Evolutionary conservation across 177 flowering plant species (phyloP).

Genomic region (Tripterygium wilfordii): DNA sequence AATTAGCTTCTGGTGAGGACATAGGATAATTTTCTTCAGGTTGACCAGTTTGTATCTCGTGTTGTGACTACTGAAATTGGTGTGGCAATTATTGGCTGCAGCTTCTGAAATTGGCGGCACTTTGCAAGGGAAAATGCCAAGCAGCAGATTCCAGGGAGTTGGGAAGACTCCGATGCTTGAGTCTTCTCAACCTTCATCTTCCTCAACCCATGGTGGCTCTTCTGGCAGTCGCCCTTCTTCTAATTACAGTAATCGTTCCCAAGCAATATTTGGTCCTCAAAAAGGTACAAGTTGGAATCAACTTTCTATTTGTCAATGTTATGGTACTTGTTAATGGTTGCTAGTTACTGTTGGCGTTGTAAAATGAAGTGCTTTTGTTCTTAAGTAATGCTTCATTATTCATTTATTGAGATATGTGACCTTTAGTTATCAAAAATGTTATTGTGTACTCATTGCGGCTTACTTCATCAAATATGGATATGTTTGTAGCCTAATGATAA

Average conservation of each 20-base stretch:
- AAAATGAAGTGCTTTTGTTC: not conserved
- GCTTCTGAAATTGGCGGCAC: conserved; percentile 34
- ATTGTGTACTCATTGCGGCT: too few species aligned
- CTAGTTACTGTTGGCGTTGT: not conserved
- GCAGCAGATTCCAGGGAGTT: conserved; percentile 32
- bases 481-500: too few species aligned
- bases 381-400: too few species aligned
- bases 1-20: conserved; percentile 24
- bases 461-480: too few species aligned
- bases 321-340: not conserved
- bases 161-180: conserved; percentile 45
- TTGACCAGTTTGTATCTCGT: not conserved
- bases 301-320: not conserved
- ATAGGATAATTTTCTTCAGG: not conserved
- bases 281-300: conserved; percentile 42
- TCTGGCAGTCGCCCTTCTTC: conserved; percentile 60
- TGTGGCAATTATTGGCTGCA: conserved; percentile 13
- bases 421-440: too few species aligned
- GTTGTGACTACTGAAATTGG: conserved; percentile 3
- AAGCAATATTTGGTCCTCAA: conserved; percentile 49
- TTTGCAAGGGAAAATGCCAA: conserved; percentile 34
- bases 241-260: conserved; percentile 56
- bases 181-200: conserved; percentile 25
- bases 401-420: too few species aligned
- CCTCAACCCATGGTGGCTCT: conserved; percentile 29